phyloP scores from a whole-genome alignment of 139 green algal species.

The Parachlorella kessleri region DNA sequence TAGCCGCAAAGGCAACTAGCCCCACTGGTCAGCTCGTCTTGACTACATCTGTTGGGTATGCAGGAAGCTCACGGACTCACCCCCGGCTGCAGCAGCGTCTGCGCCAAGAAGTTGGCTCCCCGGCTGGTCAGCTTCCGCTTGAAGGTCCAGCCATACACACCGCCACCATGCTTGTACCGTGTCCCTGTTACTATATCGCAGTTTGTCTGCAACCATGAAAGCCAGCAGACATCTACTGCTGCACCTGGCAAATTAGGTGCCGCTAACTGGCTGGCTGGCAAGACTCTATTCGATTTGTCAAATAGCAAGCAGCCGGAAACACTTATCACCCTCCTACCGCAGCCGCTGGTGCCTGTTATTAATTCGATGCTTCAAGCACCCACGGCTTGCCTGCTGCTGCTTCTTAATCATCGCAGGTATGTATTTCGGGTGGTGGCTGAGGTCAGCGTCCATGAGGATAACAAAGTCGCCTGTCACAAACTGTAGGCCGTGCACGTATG shows the following conservation, averaged over 20 bases:
- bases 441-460: slow-evolving; percentile 97
- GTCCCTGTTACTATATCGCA: slow-evolving; percentile 92
- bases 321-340: too few relatives aligned
- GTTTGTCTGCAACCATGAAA: slow-evolving; percentile 43
- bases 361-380: not conserved
- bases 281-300: too few relatives aligned
- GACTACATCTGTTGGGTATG: too few relatives aligned
- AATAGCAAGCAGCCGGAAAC: too few relatives aligned
- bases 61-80: slow-evolving; percentile 30
- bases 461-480: slow-evolving; percentile 77
- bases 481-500: slow-evolving; percentile 77
- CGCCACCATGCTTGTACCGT: slow-evolving; percentile 78
- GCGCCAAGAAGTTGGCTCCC: slow-evolving; percentile 92
- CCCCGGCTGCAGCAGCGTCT: slow-evolving; percentile 74
- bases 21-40: too few relatives aligned
- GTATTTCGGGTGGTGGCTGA: slow-evolving; percentile 94
- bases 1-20: too few relatives aligned
- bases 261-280: slow-evolving; percentile 54
- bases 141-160: slow-evolving; percentile 92
- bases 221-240: too few relatives aligned
- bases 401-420: slow-evolving; percentile 55
- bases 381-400: slow-evolving; percentile 66
- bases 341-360: too few relatives aligned
- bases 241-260: too few relatives aligned
- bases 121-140: slow-evolving; percentile 88